Percentiles rank a stretch among this genome's conserved stretches.
These are phyloP conservation scores for Colletotrichum falcatum DNA, from an alignment of 2,329 filamentous ascomycete species.

Conservation along the genomic window DNA sequence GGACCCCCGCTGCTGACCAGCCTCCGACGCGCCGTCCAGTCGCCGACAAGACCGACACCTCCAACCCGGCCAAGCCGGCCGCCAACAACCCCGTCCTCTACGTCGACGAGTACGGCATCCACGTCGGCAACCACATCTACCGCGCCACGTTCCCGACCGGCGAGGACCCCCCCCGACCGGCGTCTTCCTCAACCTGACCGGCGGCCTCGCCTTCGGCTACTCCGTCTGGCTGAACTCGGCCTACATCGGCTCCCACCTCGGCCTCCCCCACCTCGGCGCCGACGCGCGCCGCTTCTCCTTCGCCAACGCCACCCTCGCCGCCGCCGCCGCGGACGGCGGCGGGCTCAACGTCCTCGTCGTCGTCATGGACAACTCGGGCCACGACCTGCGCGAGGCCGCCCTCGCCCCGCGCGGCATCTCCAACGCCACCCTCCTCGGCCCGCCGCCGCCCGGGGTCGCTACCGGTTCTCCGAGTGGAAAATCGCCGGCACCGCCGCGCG, in stretches of 20 bases:
- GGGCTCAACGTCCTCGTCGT: constrained; percentile 68
- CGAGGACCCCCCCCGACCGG: constrained; percentile 52
- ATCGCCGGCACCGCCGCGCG: constrained; percentile 69
- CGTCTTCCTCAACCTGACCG: constrained; percentile 63
- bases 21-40: constrained; percentile 44
- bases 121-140: constrained; percentile 66
- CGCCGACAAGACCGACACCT: constrained; percentile 62
- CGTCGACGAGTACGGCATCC: constrained; percentile 67
- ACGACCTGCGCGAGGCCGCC: constrained; percentile 64
- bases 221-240: constrained; percentile 68
- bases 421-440: constrained; percentile 62
- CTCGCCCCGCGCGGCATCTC: constrained; percentile 64
- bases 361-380: constrained; percentile 70
- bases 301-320: constrained; percentile 58
- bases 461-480: constrained; percentile 66
- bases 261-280: constrained; percentile 55
- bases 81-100: constrained; percentile 66
- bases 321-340: constrained; percentile 50
- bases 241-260: constrained; percentile 67
- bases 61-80: constrained; percentile 60
- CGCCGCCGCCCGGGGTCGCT: constrained; percentile 43
- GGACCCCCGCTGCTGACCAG: too few relatives aligned
- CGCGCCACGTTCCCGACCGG: constrained; percentile 62
- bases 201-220: constrained; percentile 68
- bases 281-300: constrained; percentile 61